Evolutionary conservation across 192 early-diverging fungal species (phyloP), one percentile per base, ranked within the genome.

Genomic region (Linnemannia zychae): DNA sequence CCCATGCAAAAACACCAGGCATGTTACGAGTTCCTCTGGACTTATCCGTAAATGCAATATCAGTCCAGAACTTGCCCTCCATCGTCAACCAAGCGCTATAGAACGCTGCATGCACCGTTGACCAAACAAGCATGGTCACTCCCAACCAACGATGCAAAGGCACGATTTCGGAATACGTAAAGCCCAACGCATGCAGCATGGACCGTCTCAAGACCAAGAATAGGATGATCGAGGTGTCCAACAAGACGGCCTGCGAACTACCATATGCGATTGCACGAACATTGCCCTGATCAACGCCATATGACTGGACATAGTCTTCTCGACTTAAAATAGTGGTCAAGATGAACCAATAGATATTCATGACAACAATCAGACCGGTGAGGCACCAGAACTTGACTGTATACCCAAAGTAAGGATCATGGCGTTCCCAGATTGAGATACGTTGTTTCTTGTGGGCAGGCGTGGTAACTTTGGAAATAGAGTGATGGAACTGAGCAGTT

Each of bases 1-100:
- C 83, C 83, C 77, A 85, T 53, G 78, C 57, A 68, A 85, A 76
- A 9, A 85, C 83, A 38, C 83, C 83, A 37, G 83, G 83, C 83
- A 85, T 85, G 47, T 85, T 60, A 33, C 77, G 83, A 7, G 77
- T 79, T n/a, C 83, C 83, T 47, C 83, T 46, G 34, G 72, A 40
- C 52, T 76, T 85, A 50, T 76, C 83, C 0, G 83, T 76, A 65
- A 85, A 85, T 0, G 83, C 77, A 68, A 85, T 79, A 40, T 85
- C 60, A 31, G 37, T 73, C 34, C 3, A 20, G 52, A 79, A 75
- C 12, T 20, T 31, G 36, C 74, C 83, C n/a, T 22, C 50, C 67
- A 79, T 69, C 31, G 53, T 67, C 40, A 79, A 38, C 13, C 24
- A 79, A n/a, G 70, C 74, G 31, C 67, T 67, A 49, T 79, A 85